Conservation (phyloP, 2,329 filamentous ascomycete species). For the Mycosphaerella sp. region DNA sequence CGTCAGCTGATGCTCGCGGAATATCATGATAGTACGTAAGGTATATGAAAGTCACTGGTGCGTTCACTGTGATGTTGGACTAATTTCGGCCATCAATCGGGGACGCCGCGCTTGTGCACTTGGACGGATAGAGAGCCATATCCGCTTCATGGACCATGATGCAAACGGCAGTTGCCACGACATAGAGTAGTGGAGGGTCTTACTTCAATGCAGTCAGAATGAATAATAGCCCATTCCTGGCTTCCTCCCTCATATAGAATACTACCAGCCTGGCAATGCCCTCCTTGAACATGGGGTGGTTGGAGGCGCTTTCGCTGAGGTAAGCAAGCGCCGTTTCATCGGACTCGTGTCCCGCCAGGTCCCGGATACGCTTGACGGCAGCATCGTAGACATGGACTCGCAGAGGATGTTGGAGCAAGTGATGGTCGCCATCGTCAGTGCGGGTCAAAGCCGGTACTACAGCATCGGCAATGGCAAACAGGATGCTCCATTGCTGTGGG, state of each 20-base stretch:
- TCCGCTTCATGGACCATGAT: not conserved
- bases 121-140: not conserved
- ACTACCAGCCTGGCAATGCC: conserved; percentile 46
- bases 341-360: conserved; percentile 37
- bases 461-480: conserved; percentile 53
- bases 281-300: conserved; percentile 49
- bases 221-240: conserved; percentile 44
- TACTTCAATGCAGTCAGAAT: conserved; percentile 51
- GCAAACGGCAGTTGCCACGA: not conserved
- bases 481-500: conserved; percentile 52
- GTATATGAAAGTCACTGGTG: not conserved
- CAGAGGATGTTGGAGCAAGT: conserved; percentile 26
- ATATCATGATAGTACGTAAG: too few species aligned
- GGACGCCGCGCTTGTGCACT: not conserved
- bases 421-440: conserved; percentile 17
- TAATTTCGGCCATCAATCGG: conserved; percentile 15
- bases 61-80: conserved; percentile 8
- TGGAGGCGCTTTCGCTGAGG: conserved; percentile 32
- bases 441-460: conserved; percentile 52
- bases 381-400: conserved; percentile 33
- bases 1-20: conserved; percentile 14
- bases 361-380: conserved; percentile 50
- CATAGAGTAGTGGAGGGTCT: conserved; percentile 19
- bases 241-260: conserved; percentile 44
- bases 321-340: conserved; percentile 34